Evolutionary conservation across 805 yeast genomes (phyloP).

Genomic region (Maudiozyma bulderi): DNA sequence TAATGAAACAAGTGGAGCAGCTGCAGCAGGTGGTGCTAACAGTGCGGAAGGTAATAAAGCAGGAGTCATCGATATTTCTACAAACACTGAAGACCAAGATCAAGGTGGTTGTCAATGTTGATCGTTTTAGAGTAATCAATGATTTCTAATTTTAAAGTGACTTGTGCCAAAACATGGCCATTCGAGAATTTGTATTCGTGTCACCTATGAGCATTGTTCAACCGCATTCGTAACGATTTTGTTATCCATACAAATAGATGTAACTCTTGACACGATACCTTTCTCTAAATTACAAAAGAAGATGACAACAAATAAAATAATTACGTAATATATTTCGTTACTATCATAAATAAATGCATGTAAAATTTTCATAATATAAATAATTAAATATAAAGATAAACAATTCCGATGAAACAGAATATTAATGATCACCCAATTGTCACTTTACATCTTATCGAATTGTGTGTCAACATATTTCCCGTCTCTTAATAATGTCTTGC

Average conservation of each 20-base stretch:
- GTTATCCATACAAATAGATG: too few relatives aligned
- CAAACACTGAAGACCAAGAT: constrained; percentile 28
- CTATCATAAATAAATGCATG: constrained; percentile 2
- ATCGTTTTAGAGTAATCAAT: neutral
- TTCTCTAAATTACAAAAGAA: too few relatives aligned
- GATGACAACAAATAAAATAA: neutral
- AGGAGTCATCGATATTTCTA: constrained; percentile 37
- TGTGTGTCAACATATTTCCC: constrained; percentile 52
- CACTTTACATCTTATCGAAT: constrained; percentile 28
- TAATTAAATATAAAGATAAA: neutral
- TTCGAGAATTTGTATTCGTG: too few relatives aligned
- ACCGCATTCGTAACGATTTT: too few relatives aligned
- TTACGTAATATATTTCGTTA: neutral
- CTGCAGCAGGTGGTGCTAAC: constrained; percentile 8
- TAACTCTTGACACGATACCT: too few relatives aligned
- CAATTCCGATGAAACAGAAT: neutral
- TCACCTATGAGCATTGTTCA: too few relatives aligned
- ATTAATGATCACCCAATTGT: neutral
- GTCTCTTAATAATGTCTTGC: constrained; percentile 52
- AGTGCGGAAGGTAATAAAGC: constrained; percentile 17
- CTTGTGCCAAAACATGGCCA: too few relatives aligned
- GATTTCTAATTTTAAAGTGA: too few relatives aligned
- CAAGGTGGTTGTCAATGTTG: constrained; percentile 35
- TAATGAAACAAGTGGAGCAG: constrained; percentile 17
- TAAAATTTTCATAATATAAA: constrained; percentile 1